Percentiles rank a stretch among this genome's conserved stretches.
phyloP scores from a whole-genome alignment of 495 filamentous ascomycete species.

The Trichoderma gamsii region DNA sequence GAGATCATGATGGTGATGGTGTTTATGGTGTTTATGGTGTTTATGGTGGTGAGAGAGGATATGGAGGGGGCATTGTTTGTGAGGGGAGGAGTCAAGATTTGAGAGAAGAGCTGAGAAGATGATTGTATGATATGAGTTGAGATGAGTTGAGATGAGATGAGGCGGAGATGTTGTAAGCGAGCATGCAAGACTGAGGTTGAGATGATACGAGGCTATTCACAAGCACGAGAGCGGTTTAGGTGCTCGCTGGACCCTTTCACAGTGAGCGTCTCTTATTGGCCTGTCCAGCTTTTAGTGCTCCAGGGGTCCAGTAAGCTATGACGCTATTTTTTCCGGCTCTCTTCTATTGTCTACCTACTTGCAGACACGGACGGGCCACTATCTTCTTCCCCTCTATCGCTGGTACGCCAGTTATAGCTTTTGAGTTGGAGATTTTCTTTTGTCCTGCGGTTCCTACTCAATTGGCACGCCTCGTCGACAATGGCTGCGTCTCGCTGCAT shows the following conservation, averaged over 20 bases:
- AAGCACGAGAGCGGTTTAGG: background rate
- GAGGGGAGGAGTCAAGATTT: background rate
- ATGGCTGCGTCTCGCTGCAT: background rate
- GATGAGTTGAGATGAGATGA: background rate
- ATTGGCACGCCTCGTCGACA: background rate
- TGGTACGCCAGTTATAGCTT: background rate
- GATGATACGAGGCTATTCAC: background rate
- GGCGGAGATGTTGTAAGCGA: background rate
- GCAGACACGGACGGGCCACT: background rate
- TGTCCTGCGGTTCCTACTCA: background rate
- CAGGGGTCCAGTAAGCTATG: background rate
- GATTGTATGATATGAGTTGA: background rate
- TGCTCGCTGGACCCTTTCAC: background rate
- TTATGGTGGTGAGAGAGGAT: background rate
- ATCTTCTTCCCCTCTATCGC: background rate
- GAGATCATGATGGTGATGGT: constrained; percentile 12
- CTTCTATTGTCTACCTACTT: background rate
- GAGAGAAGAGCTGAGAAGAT: background rate
- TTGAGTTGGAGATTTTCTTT: background rate
- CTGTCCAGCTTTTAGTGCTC: background rate
- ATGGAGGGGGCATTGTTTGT: background rate
- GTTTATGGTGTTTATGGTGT: background rate
- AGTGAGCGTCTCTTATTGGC: background rate
- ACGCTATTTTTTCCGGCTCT: background rate
- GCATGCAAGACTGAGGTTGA: background rate